Conservation (phyloP, 2,329 filamentous ascomycete genomes). For the Alternaria ethzedia region DNA sequence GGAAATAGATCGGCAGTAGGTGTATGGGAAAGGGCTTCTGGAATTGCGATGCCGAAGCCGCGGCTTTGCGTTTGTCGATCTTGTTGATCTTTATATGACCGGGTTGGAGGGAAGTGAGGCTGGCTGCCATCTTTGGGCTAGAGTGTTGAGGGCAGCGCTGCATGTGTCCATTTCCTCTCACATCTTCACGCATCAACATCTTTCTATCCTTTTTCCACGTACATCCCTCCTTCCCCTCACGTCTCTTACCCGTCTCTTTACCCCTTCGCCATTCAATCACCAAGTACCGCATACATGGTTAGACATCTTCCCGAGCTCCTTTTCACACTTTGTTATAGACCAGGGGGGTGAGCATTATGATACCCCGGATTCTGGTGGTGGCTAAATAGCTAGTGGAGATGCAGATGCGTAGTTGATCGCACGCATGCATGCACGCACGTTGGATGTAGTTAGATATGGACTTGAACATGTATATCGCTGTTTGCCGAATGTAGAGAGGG, state of each 20-base stretch:
- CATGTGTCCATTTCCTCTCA: background rate
- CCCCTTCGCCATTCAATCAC: background rate
- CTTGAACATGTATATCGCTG: background rate
- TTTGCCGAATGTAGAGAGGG: background rate
- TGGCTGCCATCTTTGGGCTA: background rate
- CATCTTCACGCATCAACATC: background rate
- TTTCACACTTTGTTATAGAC: background rate
- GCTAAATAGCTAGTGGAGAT: background rate
- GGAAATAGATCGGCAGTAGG: background rate
- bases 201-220: background rate
- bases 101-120: background rate
- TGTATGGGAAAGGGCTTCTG: background rate
- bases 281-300: background rate
- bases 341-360: background rate
- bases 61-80: background rate
- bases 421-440: background rate
- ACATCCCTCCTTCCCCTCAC: background rate
- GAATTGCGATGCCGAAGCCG: background rate
- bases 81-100: background rate
- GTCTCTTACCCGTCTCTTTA: background rate
- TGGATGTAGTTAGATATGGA: background rate
- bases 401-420: background rate
- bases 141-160: background rate
- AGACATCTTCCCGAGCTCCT: background rate
- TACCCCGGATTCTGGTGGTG: conserved; percentile 4